Conservation (phyloP, 768 basidiomycete genomes). For the Zangia roseola region DNA sequence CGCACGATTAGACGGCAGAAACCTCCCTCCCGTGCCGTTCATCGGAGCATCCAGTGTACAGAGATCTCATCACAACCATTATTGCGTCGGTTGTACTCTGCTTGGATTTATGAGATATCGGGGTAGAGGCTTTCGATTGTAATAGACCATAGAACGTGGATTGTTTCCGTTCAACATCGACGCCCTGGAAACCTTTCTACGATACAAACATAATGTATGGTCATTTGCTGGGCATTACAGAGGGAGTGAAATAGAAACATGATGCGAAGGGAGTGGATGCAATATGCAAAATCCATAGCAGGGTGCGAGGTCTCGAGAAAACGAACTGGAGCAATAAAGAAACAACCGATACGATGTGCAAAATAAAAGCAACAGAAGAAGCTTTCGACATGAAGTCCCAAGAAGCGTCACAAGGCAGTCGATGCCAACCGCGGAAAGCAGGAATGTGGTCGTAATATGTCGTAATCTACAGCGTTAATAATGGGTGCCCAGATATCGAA, state of each 20-base stretch:
- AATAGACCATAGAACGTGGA: neutral
- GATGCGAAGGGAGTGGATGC: conserved; percentile 18
- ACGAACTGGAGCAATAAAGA: conserved; percentile 18
- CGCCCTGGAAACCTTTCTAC: conserved; percentile 20
- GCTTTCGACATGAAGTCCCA: conserved; percentile 20
- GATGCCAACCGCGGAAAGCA: conserved; percentile 20
- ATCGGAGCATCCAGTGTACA: too few relatives aligned
- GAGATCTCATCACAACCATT: too few relatives aligned
- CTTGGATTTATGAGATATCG: too few relatives aligned
- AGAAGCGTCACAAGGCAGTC: conserved; percentile 28
- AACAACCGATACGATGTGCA: conserved; percentile 11
- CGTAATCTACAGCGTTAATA: conserved; percentile 13
- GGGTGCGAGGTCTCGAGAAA: conserved; percentile 13
- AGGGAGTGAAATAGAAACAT: conserved; percentile 8
- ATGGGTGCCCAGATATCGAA: neutral
- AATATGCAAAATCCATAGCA: conserved; percentile 31
- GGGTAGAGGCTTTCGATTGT: neutral
- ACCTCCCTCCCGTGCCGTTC: too few relatives aligned
- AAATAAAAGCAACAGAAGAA: conserved; percentile 13
- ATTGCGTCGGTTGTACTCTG: too few relatives aligned
- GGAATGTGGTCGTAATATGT: conserved; percentile 16
- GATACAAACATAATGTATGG: conserved; percentile 29
- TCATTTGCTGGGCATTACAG: conserved; percentile 25
- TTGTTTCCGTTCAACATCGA: conserved; percentile 1
- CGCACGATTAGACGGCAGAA: too few relatives aligned